Base-by-base conservation (phyloP, 2,329 filamentous ascomycete species). In the Fusarium buxicola region DNA sequence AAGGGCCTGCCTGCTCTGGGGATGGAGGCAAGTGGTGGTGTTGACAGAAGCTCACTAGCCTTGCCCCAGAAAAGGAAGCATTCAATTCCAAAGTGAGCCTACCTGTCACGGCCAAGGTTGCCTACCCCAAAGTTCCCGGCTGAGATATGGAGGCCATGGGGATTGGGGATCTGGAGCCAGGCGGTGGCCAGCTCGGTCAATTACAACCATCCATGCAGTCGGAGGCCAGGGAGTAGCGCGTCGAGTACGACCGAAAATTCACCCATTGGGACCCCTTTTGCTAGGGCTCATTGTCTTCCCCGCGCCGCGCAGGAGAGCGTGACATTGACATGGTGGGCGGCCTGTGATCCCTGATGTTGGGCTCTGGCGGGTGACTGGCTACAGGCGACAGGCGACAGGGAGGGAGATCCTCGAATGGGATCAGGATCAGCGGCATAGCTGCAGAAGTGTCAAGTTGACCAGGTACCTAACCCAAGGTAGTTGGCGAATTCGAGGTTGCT, bases 161-260 rank as follows among this genome's bases (percentile, higher is more conserved):
- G 57, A 50, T 38, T 47, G 55, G 59, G 41, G 25, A 45, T 34
- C 41, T 57, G 50, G 39, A 44, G 49, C 30, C 21, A 25, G 24
- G 56, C 62, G 58, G 63, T 53, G 60, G 28, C 45, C 60, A 63
- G 49, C 68, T 70, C 68, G 68, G 68, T 70, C 68, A 70, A 70
- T 70, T 70, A 70, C 68, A 63, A 64, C 60, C 60, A 69, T 50
- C 60, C 63, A 60, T 69, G 67, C 62, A 66, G 56, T 54, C 43
- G 54, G 52, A 50, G 55, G 56, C 51, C 48, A 57, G 62, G 63
- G 60, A 55, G 63, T 72, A 71, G 72, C 68, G 72, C 55, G 55
- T 62, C 55, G 66, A 75, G 70, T 75, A 75, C 67, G 66, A 72
- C 73, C 73, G 73, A 75, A 72, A 69, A 72, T 72, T 65, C 63